Evolutionary conservation across 805 yeast genomes (phyloP).

Genomic region (Starmera caribaea): DNA sequence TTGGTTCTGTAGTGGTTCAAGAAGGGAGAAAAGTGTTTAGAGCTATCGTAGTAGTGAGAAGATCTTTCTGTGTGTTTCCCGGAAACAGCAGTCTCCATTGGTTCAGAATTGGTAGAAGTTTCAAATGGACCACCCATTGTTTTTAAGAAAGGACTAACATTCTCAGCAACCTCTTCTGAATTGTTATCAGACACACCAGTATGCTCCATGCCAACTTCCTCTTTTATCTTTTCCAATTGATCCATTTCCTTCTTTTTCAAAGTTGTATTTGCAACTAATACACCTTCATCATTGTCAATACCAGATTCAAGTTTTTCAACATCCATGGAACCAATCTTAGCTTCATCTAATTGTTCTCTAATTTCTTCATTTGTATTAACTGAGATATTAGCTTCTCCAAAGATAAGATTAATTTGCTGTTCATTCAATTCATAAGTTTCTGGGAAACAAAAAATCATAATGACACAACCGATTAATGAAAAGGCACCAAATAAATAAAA

Average conservation of each 20-base stretch:
- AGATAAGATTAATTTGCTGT: slow-evolving; percentile 17
- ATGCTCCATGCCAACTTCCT: too few species aligned
- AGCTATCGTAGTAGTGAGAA: slow-evolving; percentile 9
- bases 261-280: too few species aligned
- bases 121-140: slow-evolving; percentile 10
- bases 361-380: background rate
- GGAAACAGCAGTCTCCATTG: background rate
- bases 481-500: slow-evolving; percentile 28
- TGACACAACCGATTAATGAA: slow-evolving; percentile 22
- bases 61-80: too few species aligned
- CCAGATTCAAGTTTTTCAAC: too few species aligned
- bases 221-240: too few species aligned
- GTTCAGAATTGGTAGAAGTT: background rate
- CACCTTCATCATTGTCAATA: too few species aligned
- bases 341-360: background rate
- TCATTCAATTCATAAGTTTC: slow-evolving; percentile 30
- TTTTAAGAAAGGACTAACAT: slow-evolving; percentile 6
- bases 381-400: slow-evolving; percentile 1
- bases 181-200: too few species aligned
- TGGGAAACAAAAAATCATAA: slow-evolving; percentile 28
- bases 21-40: slow-evolving; percentile 9
- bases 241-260: too few species aligned
- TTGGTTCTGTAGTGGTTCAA: slow-evolving; percentile 6
- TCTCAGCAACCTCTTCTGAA: background rate
- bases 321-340: too few species aligned